Evolutionary conservation across 495 filamentous ascomycete genomes (phyloP).

Genomic region (Xylaria acuta): DNA sequence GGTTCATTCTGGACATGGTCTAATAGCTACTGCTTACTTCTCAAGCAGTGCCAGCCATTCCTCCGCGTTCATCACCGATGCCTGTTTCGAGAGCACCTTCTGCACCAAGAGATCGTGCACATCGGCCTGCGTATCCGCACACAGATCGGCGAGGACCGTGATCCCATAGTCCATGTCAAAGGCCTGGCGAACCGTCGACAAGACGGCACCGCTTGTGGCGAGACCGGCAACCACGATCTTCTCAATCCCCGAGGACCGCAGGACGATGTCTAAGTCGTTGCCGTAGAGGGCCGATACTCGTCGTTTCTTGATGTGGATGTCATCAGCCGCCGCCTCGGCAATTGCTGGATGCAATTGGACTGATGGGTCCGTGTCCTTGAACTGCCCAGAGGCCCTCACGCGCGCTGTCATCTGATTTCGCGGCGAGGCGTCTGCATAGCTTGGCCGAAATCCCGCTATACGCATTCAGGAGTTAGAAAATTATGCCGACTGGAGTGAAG

Average conservation of each 20-base stretch:
- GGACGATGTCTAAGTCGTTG: conserved; percentile 47
- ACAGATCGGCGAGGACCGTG: conserved; percentile 47
- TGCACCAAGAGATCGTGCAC: conserved; percentile 46
- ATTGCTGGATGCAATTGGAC: conserved; percentile 39
- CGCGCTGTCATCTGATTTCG: conserved; percentile 35
- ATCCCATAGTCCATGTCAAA: conserved; percentile 47
- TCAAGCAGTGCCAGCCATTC: conserved; percentile 16
- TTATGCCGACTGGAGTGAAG: not conserved
- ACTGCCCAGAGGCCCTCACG: conserved; percentile 29
- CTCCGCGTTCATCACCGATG: conserved; percentile 11
- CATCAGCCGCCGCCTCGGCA: conserved; percentile 33
- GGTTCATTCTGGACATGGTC: not conserved
- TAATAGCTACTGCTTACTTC: not conserved
- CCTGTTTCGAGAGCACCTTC: conserved; percentile 44
- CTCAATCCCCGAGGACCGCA: conserved; percentile 40
- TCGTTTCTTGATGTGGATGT: conserved; percentile 43
- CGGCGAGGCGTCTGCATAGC: conserved; percentile 41
- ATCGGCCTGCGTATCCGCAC: conserved; percentile 46
- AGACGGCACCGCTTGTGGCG: conserved; percentile 47
- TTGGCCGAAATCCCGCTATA: conserved; percentile 42
- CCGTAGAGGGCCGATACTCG: conserved; percentile 47
- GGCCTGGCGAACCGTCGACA: conserved; percentile 50
- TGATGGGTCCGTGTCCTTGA: conserved; percentile 33
- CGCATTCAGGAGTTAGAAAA: not conserved
- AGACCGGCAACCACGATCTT: conserved; percentile 45